These are phyloP conservation scores for Neoboletus subvelutipes DNA, from an alignment of 768 basidiomycete genomes.

Conservation along the genomic window DNA sequence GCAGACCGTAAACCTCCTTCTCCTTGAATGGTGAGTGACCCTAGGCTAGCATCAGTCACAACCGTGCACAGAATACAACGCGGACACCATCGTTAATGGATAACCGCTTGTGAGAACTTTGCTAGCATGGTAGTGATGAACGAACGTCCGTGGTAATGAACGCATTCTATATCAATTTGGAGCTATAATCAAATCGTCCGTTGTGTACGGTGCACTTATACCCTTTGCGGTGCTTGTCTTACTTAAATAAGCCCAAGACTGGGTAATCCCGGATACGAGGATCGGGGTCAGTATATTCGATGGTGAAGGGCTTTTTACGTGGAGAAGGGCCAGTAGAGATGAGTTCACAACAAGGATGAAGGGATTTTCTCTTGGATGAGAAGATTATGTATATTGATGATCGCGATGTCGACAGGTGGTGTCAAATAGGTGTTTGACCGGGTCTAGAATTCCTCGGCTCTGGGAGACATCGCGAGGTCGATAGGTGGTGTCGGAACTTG, in stretches of 20 bases:
- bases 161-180: background rate
- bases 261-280: constrained; percentile 7
- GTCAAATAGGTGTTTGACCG: constrained; percentile 7
- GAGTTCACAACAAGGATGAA: background rate
- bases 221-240: constrained; percentile 15
- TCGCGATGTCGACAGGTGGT: constrained; percentile 10
- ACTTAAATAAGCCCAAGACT: constrained; percentile 9
- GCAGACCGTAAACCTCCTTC: background rate
- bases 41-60: background rate
- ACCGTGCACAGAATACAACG: background rate
- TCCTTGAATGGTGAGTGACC: background rate
- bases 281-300: constrained; percentile 12
- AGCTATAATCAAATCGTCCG: constrained; percentile 15
- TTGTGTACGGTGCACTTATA: constrained; percentile 10
- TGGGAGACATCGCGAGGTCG: constrained; percentile 8
- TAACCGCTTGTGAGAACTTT: background rate
- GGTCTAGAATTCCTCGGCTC: constrained; percentile 18
- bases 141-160: constrained; percentile 12
- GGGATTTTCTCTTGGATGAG: constrained; percentile 17
- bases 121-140: background rate
- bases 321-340: constrained; percentile 17
- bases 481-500: background rate
- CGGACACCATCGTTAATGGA: background rate
- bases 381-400: constrained; percentile 19
- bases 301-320: constrained; percentile 19